phyloP scores from a whole-genome alignment of 169 alveolate species.

The Babesia divergens region DNA sequence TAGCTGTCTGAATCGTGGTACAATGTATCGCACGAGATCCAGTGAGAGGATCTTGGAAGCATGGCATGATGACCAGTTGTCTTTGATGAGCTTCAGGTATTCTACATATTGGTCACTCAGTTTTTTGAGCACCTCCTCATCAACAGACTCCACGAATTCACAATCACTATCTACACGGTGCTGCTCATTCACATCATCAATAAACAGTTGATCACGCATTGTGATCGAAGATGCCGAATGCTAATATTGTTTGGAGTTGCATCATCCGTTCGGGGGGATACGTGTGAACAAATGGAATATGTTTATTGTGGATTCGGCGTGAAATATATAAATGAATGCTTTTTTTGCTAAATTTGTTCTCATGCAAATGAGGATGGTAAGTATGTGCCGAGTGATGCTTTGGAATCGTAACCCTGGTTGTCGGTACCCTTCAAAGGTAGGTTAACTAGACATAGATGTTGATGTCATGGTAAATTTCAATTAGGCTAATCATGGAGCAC shows the following conservation, averaged over 20 bases:
- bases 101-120: slow-evolving; percentile 65
- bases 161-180: slow-evolving; percentile 15
- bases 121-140: slow-evolving; percentile 5
- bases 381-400: slow-evolving; percentile 4
- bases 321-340: not conserved
- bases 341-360: not conserved
- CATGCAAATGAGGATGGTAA: slow-evolving; percentile 7
- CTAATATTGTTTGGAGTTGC: not conserved
- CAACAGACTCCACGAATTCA: slow-evolving; percentile 18
- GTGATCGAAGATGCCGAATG: not conserved
- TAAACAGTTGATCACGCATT: not conserved
- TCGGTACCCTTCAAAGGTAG: slow-evolving; percentile 59
- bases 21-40: slow-evolving; percentile 71
- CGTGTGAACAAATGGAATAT: not conserved
- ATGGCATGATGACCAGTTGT: slow-evolving; percentile 83
- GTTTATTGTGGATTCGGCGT: not conserved
- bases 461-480: not conserved
- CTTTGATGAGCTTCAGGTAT: slow-evolving; percentile 68
- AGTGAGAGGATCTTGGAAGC: slow-evolving; percentile 74
- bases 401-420: slow-evolving; percentile 65
- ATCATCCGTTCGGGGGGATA: not conserved
- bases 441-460: not conserved
- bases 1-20: slow-evolving; percentile 75
- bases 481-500: slow-evolving; percentile 64
- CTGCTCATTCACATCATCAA: not conserved